Percentiles rank a stretch among this genome's conserved stretches.
Conservation (phyloP, 192 early-diverging fungal genomes). For the Coemansia sp. region DNA sequence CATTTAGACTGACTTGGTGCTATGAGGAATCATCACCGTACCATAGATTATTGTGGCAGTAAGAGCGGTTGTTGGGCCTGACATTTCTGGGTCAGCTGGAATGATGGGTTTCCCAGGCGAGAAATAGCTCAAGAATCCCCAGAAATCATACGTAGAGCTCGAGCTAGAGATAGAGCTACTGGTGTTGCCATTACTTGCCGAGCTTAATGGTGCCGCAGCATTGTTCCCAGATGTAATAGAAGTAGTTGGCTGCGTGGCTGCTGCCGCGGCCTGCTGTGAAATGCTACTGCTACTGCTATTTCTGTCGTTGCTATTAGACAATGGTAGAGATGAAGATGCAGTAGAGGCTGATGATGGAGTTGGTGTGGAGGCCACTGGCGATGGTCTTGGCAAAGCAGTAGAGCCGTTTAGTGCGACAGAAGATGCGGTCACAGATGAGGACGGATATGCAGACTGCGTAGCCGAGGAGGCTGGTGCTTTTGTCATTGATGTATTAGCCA, state of each 20-base stretch:
- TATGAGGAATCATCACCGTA: neutral
- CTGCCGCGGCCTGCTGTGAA: neutral
- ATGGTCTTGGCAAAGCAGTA: neutral
- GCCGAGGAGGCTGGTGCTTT: neutral
- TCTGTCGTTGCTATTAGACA: neutral
- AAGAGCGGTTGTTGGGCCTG: neutral
- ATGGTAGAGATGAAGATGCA: neutral
- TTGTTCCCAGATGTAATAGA: neutral
- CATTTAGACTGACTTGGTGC: neutral
- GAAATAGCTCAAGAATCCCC: conserved; percentile 5
- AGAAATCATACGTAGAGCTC: conserved; percentile 6
- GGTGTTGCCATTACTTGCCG: neutral
- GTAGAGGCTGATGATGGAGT: neutral
- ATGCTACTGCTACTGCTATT: neutral
- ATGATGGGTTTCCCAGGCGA: neutral
- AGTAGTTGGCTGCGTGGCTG: neutral
- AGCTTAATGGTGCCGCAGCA: neutral
- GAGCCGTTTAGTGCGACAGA: neutral
- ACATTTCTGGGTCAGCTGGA: neutral
- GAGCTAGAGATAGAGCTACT: neutral
- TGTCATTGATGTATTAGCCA: neutral
- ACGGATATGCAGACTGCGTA: neutral
- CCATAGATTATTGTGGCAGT: neutral
- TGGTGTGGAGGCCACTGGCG: neutral
- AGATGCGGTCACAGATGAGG: neutral